Base-by-base conservation (phyloP, 2,329 filamentous ascomycete species). In the Rugonectria rugulosa region DNA sequence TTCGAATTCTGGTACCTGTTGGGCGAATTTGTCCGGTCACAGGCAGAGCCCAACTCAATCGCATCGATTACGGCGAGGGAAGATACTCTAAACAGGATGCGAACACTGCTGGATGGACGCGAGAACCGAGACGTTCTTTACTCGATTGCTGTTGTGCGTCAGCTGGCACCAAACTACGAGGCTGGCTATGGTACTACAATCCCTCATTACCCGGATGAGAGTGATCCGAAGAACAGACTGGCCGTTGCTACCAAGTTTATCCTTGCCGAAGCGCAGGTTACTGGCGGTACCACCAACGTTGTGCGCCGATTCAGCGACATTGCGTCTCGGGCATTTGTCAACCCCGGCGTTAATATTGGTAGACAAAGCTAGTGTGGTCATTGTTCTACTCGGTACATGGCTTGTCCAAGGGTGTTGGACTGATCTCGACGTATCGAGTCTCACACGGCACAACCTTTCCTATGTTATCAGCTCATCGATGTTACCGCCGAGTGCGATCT, bases 51-150 rank as follows among this genome's bases (percentile, higher is more conserved):
- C 42, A 76, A 75, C 26, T 76, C 82, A 6, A 68, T 68, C 2
- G 55, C 61, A 23, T 61, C 70, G 67, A 54, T 77, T 75, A 54
- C 85, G 81, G 64, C 79, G 49, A 84, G 91, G 29, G 88, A 92
- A 48, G 82, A 86, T 21, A 83, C 85, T 2, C 77, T 97, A 24
- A 74, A 73, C 5, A 81, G 81, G 46, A 84, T 92, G 72, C 87
- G 91, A 26, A 82, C 82, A 52, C 80, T 94, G 19, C 81, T 97
- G 11, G 89, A 92, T 63, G 89, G 89, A 42, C 84, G 88, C 20
- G 93, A 97, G 75, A 95, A 94, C 67, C 87, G 93, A 48, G 92
- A 97, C 70, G 88, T 97, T 15, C 84, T 97, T 53, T 97, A 97
- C 74, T 95, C 91, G 0, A 88, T 97, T 62, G 91, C 90, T 8